Base-by-base conservation (phyloP, 805 yeast species). In the Wickerhamiella kazuoi region DNA sequence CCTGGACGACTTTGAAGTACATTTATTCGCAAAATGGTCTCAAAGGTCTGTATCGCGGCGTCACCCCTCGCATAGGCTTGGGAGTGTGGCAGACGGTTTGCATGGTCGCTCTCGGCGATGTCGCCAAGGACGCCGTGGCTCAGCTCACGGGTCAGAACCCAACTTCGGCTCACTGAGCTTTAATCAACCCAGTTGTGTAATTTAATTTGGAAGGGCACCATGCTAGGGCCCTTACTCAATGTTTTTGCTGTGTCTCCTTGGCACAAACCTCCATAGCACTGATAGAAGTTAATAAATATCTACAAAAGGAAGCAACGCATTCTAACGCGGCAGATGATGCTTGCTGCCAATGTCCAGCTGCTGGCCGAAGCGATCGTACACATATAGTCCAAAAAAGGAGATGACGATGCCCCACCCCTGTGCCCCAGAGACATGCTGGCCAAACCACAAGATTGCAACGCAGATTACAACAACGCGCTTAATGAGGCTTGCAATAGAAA, bases 41-140 rank as follows among this genome's bases (percentile, higher is more conserved):
- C 43, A 75, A 73, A 62, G 98, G 98, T 42, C 71, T 90, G 46
- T 90, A 86, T 59, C 72, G 94, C 60, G 98, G 98, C 56, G 95
- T 86, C 34, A 75, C 97, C 14, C 97, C 98, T 50, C 79, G 98
- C 69, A 73, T 90, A 50, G 96, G 94, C 41, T 71, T 90, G 48
- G 93, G 97, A 53, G 78, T 87, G 46, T 90, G 97, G 96, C 98
- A 90, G 67, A 87, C 97, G 2, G 83, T 87, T 35, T 87, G 93
- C 60, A 87, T 87, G 97, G 97, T 87, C 43, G 95, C 94, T 11
- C 74, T 90, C 49, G 98, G 97, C 59, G 98, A 90, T 56, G 81
- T 84, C 61, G 84, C 84, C 26, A 78, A 74, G 58, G 83, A 76
- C 41, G 65, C 67, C 41, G 78, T 78, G 38, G 81, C 68, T 24